These are phyloP conservation scores for Heritiera littoralis DNA, from an alignment of 345 rosid genomes.

Conservation along the genomic window DNA sequence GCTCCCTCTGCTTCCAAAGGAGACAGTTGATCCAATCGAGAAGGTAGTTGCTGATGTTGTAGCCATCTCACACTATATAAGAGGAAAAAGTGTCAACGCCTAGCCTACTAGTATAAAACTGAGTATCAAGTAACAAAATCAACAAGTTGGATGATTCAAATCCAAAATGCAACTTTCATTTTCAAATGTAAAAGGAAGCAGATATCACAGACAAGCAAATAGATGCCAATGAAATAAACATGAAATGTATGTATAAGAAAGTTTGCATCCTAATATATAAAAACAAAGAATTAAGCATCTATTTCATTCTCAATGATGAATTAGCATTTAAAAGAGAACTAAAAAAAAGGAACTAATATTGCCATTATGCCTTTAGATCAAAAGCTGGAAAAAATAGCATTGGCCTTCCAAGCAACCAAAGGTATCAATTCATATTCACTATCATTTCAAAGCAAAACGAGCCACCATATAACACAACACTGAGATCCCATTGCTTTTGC, in stretches of 20 bases:
- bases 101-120: neutral
- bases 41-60: constrained; percentile 65
- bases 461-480: neutral
- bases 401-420: neutral
- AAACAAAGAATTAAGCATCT: neutral
- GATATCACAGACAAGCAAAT: neutral
- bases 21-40: constrained; percentile 54
- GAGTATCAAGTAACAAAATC: neutral
- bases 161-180: neutral
- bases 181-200: neutral
- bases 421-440: neutral
- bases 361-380: neutral
- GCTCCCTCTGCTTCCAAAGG: constrained; percentile 47
- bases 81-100: constrained; percentile 3
- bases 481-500: neutral
- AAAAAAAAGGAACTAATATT: neutral
- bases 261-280: neutral
- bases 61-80: constrained; percentile 52
- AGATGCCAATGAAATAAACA: neutral
- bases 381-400: neutral
- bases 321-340: neutral
- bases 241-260: neutral
- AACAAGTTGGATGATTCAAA: neutral
- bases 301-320: neutral
- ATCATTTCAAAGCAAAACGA: neutral